Evolutionary conservation across 371 early-diverging fungal species (phyloP).

Genomic region (Catenaria anguillulae): DNA sequence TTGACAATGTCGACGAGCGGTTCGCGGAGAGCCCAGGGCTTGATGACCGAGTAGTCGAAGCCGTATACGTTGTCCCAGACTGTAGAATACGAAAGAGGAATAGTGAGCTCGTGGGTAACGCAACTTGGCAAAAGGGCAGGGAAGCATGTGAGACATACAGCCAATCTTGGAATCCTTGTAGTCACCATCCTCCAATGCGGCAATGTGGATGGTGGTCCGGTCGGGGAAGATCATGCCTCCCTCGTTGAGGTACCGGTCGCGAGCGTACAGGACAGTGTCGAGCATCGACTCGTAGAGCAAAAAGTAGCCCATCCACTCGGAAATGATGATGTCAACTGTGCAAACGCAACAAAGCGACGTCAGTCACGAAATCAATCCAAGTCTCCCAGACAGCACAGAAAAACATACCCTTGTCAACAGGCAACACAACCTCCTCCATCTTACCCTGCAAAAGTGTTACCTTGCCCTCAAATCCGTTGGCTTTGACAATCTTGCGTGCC

Average conservation of each 20-base stretch:
- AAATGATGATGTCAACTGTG: slow-evolving; percentile 92
- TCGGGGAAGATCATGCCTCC: slow-evolving; percentile 83
- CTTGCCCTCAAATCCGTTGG: slow-evolving; percentile 69
- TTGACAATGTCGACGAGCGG: slow-evolving; percentile 86
- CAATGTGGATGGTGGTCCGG: slow-evolving; percentile 74
- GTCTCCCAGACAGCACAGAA: too few relatives aligned
- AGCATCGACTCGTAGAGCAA: slow-evolving; percentile 95
- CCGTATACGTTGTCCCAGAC: slow-evolving; percentile 88
- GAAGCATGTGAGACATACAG: slow-evolving; percentile 28
- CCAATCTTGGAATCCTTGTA: slow-evolving; percentile 86
- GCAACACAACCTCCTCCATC: slow-evolving; percentile 85
- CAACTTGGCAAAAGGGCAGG: too few relatives aligned
- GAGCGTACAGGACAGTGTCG: slow-evolving; percentile 87
- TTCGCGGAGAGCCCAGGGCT: slow-evolving; percentile 69
- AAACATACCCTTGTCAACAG: slow-evolving; percentile 71
- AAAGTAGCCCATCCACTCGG: slow-evolving; percentile 99
- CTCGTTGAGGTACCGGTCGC: slow-evolving; percentile 78
- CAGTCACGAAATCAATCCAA: too few relatives aligned
- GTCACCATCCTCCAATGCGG: slow-evolving; percentile 85
- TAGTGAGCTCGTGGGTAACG: background rate
- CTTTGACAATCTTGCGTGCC: slow-evolving; percentile 74
- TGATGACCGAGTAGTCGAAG: slow-evolving; percentile 80
- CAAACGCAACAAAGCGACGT: too few relatives aligned
- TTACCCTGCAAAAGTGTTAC: slow-evolving; percentile 83
- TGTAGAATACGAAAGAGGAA: slow-evolving; percentile 17